phyloP scores from a whole-genome alignment of 2,329 filamentous ascomycete species.

The Aspergillus fumigatiaffinis region DNA sequence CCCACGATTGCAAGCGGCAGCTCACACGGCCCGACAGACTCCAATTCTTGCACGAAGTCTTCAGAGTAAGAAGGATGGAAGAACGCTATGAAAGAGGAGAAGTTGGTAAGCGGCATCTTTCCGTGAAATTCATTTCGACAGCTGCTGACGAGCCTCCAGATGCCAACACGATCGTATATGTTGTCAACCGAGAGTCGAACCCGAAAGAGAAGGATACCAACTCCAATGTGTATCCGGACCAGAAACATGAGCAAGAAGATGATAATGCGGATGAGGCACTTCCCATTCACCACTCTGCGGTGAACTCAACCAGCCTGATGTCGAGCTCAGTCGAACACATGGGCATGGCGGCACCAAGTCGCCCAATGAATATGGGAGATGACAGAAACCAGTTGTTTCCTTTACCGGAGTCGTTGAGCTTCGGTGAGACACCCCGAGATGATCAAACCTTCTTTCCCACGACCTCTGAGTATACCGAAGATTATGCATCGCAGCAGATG shows the following conservation, averaged over 20 bases:
- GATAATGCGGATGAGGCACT: constrained; percentile 27
- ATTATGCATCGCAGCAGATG: constrained; percentile 25
- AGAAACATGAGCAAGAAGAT: constrained; percentile 19
- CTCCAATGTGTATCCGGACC: constrained; percentile 20
- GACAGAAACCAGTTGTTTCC: constrained; percentile 23
- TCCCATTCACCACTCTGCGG: constrained; percentile 24
- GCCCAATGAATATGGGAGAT: constrained; percentile 16
- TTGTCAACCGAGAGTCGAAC: constrained; percentile 34
- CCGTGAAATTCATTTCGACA: neutral
- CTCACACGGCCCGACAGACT: constrained; percentile 33
- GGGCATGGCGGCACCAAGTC: constrained; percentile 14
- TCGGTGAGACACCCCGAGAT: constrained; percentile 22
- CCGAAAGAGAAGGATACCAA: constrained; percentile 32
- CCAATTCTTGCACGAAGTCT: constrained; percentile 39
- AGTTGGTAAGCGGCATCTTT: constrained; percentile 30
- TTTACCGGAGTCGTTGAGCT: constrained; percentile 26
- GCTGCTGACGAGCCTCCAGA: constrained; percentile 19
- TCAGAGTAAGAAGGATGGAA: constrained; percentile 38
- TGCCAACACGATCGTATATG: constrained; percentile 33
- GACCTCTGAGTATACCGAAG: constrained; percentile 26
- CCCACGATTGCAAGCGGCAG: constrained; percentile 36
- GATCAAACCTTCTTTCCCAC: constrained; percentile 26
- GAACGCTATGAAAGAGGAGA: constrained; percentile 40
- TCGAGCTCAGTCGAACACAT: constrained; percentile 25
- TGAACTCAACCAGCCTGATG: constrained; percentile 19